Conservation (phyloP, 1,139 yeast species). For the Scheffersomyces parashehatae region DNA sequence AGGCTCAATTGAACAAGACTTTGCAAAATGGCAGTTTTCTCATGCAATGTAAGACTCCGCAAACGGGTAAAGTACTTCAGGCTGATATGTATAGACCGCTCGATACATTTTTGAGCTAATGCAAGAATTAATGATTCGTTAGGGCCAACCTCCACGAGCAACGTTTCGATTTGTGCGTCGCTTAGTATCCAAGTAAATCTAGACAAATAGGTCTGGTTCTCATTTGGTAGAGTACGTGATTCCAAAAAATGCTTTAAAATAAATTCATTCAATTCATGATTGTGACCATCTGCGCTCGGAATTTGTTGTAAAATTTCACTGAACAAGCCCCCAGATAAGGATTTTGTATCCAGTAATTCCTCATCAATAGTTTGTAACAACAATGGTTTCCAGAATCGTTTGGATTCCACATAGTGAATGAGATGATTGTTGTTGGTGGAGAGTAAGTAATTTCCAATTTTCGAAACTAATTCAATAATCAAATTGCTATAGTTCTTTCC, state of each 20-base stretch:
- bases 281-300: slow-evolving; percentile 7
- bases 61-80: neutral
- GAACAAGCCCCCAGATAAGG: slow-evolving; percentile 30
- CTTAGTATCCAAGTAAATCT: slow-evolving; percentile 27
- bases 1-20: slow-evolving; percentile 21
- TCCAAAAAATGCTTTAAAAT: slow-evolving; percentile 12
- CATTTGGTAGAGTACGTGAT: slow-evolving; percentile 1
- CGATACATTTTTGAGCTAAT: neutral
- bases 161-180: slow-evolving; percentile 13
- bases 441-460: slow-evolving; percentile 44
- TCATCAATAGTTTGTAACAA: slow-evolving; percentile 5
- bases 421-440: slow-evolving; percentile 10
- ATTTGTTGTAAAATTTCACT: slow-evolving; percentile 42
- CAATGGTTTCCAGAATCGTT: slow-evolving; percentile 16
- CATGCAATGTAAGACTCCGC: neutral
- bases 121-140: neutral
- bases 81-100: neutral
- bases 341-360: slow-evolving; percentile 15
- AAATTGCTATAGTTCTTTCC: slow-evolving; percentile 13
- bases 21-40: neutral
- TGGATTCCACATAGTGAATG: slow-evolving; percentile 17
- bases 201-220: slow-evolving; percentile 14
- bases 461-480: slow-evolving; percentile 25
- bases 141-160: neutral
- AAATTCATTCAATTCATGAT: slow-evolving; percentile 10